Base-by-base conservation (phyloP, 2,329 filamentous ascomycete genomes). In the Venturia effusa region DNA sequence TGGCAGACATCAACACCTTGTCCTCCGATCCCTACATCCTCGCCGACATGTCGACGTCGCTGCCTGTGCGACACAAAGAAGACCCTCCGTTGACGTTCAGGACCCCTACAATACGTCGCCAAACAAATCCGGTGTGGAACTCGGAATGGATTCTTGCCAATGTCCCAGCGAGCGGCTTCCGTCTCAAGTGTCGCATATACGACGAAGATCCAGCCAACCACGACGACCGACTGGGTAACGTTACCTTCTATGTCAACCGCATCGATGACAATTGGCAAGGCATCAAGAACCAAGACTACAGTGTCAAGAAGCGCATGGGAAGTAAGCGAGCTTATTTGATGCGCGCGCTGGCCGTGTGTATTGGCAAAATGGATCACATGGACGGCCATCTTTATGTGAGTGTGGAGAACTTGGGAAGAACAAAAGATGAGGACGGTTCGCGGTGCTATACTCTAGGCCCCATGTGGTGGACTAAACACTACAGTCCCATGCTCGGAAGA, bases 121-220 rank as follows among this genome's bases (percentile, higher is more conserved):
- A 83, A 48, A 87, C 85, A 1, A 83, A 92, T 69, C 92, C 93
- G 0, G 80, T 79, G 59, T 97, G 93, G 93, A 82, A 96, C 59
- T 84, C 87, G 43, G 83, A 90, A 66, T 97, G 93, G 93, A 81
- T 91, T 27, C 88, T 97, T 30, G 90, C 90, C 66, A 95, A 96
- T 68, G 83, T 97, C 1, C 92, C 93, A 0, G 79, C 86, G 0
- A 84, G 83, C 0, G 92, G 92, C 4, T 96, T 96, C 76, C 83
- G 81, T 64, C 81, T 97, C 68, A 96, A 96, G 73, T 91, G 90
- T 66, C 84, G 90, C 62, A 76, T 97, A 22, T 95, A 92, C 75
- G 93, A 97, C 71, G 93, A 97, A 74, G 93, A 97, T 75, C 85
- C 87, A 40, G 84, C 87, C 1, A 90, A 97, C 72, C 85, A 88